These are phyloP conservation scores for Kodamaea sagamina DNA, from an alignment of 805 yeast genomes.

Conservation along the genomic window DNA sequence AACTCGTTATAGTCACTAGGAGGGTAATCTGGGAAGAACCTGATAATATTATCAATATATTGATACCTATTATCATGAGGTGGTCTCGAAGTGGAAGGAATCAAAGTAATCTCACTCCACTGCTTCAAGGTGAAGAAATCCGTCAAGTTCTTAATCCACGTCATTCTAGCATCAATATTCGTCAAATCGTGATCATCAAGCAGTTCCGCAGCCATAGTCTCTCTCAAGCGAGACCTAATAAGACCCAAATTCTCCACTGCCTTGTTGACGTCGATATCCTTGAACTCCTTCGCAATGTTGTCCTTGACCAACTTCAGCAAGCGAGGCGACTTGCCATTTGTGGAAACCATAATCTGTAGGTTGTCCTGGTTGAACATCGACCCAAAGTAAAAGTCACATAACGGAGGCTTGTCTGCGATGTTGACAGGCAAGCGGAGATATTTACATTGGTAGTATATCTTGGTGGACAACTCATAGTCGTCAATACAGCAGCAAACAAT, in stretches of 20 bases:
- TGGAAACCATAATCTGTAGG: conserved; percentile 77
- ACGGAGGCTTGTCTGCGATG: conserved; percentile 81
- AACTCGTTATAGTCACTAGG: conserved; percentile 28
- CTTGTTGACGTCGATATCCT: conserved; percentile 48
- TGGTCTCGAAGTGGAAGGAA: conserved; percentile 23
- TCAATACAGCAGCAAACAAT: conserved; percentile 75
- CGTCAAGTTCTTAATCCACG: conserved; percentile 66
- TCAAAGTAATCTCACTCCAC: conserved; percentile 52
- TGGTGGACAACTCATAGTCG: conserved; percentile 59
- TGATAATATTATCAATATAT: conserved; percentile 43
- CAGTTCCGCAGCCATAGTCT: conserved; percentile 39
- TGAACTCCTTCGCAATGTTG: conserved; percentile 53
- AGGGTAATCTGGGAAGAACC: conserved; percentile 53
- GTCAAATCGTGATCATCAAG: conserved; percentile 39
- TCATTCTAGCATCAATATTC: conserved; percentile 63
- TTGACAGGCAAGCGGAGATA: conserved; percentile 60
- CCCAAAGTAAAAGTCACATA: conserved; percentile 86
- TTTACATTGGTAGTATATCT: conserved; percentile 54
- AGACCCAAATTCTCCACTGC: conserved; percentile 64
- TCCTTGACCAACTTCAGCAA: conserved; percentile 56
- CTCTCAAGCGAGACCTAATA: conserved; percentile 53
- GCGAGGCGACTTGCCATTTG: conserved; percentile 82
- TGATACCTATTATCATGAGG: conserved; percentile 20
- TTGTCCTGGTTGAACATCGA: conserved; percentile 72
- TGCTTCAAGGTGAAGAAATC: conserved; percentile 59